Evolutionary conservation across 352 stramenopile species (phyloP).

Genomic region (Phytopythium mirpurense): DNA sequence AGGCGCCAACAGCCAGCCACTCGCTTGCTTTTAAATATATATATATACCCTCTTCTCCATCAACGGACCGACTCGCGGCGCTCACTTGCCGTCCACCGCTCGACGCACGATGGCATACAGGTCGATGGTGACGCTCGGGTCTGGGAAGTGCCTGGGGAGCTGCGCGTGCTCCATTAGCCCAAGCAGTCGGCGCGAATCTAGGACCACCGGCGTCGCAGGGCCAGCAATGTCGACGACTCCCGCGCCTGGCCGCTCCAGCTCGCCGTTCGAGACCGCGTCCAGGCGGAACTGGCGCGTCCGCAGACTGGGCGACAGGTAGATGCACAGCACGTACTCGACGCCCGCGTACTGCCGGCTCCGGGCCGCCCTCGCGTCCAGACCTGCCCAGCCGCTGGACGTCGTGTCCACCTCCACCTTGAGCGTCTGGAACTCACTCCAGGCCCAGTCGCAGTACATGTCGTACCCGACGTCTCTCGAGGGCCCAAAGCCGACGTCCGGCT

Average conservation of each 20-base stretch:
- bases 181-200: neutral
- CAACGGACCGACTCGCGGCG: too few relatives aligned
- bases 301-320: neutral
- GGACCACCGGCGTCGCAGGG: neutral
- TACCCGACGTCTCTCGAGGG: neutral
- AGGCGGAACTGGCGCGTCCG: neutral
- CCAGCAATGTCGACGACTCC: neutral
- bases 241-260: neutral
- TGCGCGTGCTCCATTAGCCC: neutral
- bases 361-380: neutral
- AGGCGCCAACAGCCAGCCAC: too few relatives aligned
- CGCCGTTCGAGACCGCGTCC: neutral
- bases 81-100: neutral
- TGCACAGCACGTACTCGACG: conserved; percentile 1
- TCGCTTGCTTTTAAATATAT: too few relatives aligned
- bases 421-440: neutral
- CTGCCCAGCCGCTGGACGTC: neutral
- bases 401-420: conserved; percentile 1
- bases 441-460: too few relatives aligned
- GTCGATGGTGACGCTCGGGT: neutral
- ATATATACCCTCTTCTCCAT: too few relatives aligned
- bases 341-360: neutral
- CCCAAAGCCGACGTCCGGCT: conserved; percentile 1
- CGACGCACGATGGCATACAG: neutral
- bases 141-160: neutral